phyloP scores from a whole-genome alignment of 768 basidiomycete genomes.

The Bullera alba region DNA sequence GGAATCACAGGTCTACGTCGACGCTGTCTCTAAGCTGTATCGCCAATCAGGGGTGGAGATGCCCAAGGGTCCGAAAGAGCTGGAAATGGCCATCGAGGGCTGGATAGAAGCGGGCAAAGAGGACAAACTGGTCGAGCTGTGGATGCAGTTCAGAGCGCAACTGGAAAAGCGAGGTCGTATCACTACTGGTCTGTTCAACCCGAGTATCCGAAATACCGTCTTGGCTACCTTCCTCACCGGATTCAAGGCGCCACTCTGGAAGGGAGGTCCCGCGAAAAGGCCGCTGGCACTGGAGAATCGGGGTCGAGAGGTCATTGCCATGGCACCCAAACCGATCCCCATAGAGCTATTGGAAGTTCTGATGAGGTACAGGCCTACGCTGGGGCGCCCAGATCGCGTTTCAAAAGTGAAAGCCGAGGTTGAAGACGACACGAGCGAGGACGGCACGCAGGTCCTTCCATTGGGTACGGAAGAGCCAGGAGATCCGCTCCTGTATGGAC shows the following conservation, averaged over 20 bases:
- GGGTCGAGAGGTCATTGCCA: neutral
- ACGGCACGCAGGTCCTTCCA: neutral
- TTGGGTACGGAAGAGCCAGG: conserved; percentile 41
- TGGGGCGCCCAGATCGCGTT: too few species aligned
- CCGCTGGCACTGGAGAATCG: neutral
- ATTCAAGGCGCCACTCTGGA: neutral
- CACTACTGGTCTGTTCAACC: too few species aligned
- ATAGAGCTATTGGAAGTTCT: neutral
- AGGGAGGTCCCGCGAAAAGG: neutral
- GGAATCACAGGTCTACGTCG: neutral
- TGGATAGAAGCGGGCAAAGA: neutral
- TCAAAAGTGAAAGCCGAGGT: neutral
- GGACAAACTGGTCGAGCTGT: neutral
- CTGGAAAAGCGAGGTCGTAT: neutral
- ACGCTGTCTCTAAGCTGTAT: neutral
- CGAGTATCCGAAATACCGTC: conserved; percentile 1
- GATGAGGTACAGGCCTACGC: neutral
- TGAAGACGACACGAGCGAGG: neutral
- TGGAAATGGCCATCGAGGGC: neutral
- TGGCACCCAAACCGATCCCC: neutral
- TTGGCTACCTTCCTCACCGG: conserved; percentile 2
- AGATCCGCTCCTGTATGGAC: too few species aligned
- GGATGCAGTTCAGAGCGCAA: conserved; percentile 1
- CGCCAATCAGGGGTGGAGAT: too few species aligned
- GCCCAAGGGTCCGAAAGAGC: neutral